Conservation (phyloP, 768 basidiomycete genomes). For the Mycena capillaripes region DNA sequence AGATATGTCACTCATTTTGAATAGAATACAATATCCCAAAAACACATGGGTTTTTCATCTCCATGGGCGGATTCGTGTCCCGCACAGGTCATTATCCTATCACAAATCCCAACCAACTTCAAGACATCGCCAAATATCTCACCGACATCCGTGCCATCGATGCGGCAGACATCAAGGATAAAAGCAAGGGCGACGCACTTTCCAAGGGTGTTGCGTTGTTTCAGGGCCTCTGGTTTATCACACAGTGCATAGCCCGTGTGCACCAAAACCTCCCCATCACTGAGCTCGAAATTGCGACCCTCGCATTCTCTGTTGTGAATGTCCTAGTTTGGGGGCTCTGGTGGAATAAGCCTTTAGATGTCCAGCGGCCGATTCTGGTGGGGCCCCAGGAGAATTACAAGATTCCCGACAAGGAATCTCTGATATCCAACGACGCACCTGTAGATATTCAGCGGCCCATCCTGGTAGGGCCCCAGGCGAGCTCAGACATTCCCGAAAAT, state of each 20-base stretch:
- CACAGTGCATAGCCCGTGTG: conserved; percentile 44
- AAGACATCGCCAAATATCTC: neutral
- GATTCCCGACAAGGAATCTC: no score
- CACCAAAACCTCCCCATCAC: conserved; percentile 43
- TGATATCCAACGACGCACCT: no score
- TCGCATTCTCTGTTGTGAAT: conserved; percentile 49
- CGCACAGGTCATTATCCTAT: conserved; percentile 6
- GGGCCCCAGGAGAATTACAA: neutral
- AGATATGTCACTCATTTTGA: neutral
- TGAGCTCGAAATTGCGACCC: conserved; percentile 51
- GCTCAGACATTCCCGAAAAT: no score
- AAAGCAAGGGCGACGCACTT: conserved; percentile 49
- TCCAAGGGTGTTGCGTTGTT: conserved; percentile 49
- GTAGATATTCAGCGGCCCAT: no score
- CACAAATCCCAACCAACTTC: conserved; percentile 1
- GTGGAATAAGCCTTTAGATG: conserved; percentile 55
- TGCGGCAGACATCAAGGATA: conserved; percentile 37
- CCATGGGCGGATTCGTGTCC: conserved; percentile 42
- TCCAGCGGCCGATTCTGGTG: neutral
- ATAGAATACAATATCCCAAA: conserved; percentile 11
- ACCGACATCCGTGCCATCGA: neutral
- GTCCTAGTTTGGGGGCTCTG: conserved; percentile 48
- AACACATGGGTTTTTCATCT: conserved; percentile 36
- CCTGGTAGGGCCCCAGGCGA: no score
- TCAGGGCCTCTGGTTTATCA: conserved; percentile 52